phyloP scores from a whole-genome alignment of 2,329 filamentous ascomycete species.

The Aspergillus brunneoviolaceus region DNA sequence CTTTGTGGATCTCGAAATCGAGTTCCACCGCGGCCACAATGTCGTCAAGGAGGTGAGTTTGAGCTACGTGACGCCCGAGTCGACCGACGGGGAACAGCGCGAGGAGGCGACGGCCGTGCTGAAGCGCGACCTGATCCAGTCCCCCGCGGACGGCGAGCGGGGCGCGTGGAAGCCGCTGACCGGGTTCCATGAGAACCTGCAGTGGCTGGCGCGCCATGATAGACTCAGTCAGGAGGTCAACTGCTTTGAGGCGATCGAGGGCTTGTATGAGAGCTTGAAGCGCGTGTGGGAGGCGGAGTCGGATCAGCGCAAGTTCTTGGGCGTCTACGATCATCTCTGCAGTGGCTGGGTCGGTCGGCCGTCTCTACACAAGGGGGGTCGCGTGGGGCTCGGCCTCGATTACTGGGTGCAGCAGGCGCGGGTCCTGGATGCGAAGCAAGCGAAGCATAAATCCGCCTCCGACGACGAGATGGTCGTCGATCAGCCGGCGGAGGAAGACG shows the following conservation, averaged over 20 bases:
- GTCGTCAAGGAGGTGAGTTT: constrained; percentile 45
- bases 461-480: constrained; percentile 38
- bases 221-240: constrained; percentile 46
- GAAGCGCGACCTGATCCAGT: constrained; percentile 40
- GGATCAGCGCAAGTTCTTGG: constrained; percentile 29
- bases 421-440: constrained; percentile 32
- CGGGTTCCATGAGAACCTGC: constrained; percentile 45
- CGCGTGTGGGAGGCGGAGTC: constrained; percentile 46
- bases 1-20: constrained; percentile 48
- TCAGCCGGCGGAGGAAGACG: constrained; percentile 19
- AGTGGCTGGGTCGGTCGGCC: constrained; percentile 43
- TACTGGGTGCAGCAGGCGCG: constrained; percentile 45
- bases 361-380: constrained; percentile 39
- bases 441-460: constrained; percentile 13
- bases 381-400: constrained; percentile 43
- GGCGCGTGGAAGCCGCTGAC: constrained; percentile 39
- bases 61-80: constrained; percentile 43
- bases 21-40: constrained; percentile 42
- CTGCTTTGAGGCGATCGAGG: constrained; percentile 48
- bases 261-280: constrained; percentile 43
- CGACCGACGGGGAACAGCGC: constrained; percentile 41
- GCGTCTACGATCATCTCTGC: constrained; percentile 42
- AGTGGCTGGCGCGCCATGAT: constrained; percentile 46
- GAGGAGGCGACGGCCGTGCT: constrained; percentile 46
- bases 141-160: constrained; percentile 30